Percentiles rank a stretch among this genome's conserved stretches.
Conservation (phyloP, 2,329 filamentous ascomycete genomes). For the Aspergillus niger region DNA sequence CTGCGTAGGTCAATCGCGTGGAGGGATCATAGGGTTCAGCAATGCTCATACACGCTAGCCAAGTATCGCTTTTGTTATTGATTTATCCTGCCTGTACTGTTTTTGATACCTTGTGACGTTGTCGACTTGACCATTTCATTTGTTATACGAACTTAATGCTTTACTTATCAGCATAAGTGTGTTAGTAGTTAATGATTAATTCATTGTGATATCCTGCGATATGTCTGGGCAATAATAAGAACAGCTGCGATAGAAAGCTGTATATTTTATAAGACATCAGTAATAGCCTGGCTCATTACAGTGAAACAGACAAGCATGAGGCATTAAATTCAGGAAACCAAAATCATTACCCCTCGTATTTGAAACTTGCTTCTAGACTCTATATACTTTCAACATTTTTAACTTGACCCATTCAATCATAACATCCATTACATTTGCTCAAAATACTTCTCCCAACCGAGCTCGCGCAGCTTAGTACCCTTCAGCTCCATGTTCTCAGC, state of each 20-base stretch:
- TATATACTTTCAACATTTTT: constrained; percentile 4
- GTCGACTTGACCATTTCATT: not conserved
- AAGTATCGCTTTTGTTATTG: constrained; percentile 9
- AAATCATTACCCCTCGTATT: not conserved
- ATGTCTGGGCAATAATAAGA: too few relatives aligned
- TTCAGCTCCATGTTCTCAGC: constrained; percentile 47
- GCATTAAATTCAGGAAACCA: not conserved
- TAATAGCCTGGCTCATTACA: too few relatives aligned
- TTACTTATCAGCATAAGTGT: not conserved
- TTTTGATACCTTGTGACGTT: not conserved
- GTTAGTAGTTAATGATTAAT: constrained; percentile 10
- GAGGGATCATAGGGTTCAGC: not conserved
- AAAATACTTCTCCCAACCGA: constrained; percentile 49
- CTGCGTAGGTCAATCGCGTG: constrained; percentile 16
- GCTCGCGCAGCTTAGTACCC: constrained; percentile 44
- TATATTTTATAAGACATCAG: too few relatives aligned
- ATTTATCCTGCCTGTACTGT: not conserved
- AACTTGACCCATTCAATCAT: not conserved
- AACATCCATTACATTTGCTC: constrained; percentile 41
- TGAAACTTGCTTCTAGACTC: not conserved
- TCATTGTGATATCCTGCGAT: not conserved
- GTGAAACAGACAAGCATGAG: not conserved
- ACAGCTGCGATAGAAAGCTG: too few relatives aligned
- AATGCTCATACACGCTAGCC: not conserved
- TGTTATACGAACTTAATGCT: not conserved